A percentile compares a stretch with the other conserved stretches of the same genome.
Conservation (phyloP, 495 filamentous ascomycete genomes). For the Aspergillus bertholletiae region DNA sequence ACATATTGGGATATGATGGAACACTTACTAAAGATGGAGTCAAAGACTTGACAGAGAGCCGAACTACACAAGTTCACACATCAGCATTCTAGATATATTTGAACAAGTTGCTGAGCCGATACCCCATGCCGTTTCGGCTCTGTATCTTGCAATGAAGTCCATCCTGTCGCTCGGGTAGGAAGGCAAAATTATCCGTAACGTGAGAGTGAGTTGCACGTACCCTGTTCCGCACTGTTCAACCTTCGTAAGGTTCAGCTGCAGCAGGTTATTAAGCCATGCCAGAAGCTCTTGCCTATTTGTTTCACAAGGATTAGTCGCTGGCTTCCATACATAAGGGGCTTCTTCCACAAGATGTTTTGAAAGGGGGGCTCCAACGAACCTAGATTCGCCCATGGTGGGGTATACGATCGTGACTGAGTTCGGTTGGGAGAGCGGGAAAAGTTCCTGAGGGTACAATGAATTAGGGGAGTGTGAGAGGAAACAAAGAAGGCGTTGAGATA, state of each 20-base stretch:
- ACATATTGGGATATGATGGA: background rate
- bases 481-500: conserved; percentile 10
- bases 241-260: conserved; percentile 96
- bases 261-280: conserved; percentile 94
- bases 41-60: conserved; percentile 92
- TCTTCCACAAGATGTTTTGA: conserved; percentile 16
- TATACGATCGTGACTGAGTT: conserved; percentile 13
- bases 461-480: background rate
- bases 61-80: conserved; percentile 56
- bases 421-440: conserved; percentile 1
- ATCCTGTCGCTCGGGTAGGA: background rate
- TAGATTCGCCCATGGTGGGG: conserved; percentile 55
- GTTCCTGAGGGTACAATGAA: background rate
- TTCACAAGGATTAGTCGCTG: background rate
- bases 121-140: background rate
- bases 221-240: conserved; percentile 98
- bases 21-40: conserved; percentile 84
- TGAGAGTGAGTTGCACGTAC: conserved; percentile 56
- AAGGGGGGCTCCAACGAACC: conserved; percentile 33
- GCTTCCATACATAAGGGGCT: background rate
- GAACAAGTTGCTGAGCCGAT: too few species aligned
- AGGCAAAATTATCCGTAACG: conserved; percentile 1
- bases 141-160: background rate
- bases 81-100: too few species aligned
- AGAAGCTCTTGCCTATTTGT: conserved; percentile 86